phyloP scores from a whole-genome alignment of 768 basidiomycete genomes.

The Peribolospora baueri region DNA sequence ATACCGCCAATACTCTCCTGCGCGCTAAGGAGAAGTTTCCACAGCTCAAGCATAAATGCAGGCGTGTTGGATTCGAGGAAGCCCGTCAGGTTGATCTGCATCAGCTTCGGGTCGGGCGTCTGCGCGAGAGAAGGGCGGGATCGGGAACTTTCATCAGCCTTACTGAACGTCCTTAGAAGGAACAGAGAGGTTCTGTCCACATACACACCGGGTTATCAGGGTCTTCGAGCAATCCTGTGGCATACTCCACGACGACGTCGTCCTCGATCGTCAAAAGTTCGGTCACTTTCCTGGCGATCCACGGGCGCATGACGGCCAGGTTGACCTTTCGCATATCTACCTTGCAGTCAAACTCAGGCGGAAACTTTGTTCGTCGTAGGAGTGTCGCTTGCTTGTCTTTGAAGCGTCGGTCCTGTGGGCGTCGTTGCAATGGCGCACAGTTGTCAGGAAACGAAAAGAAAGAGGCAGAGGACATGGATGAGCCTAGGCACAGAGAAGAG shows the following conservation, averaged over 20 bases:
- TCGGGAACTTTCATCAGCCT: not conserved
- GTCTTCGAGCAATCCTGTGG: conserved; percentile 81
- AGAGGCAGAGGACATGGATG: too few relatives aligned
- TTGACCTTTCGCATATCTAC: conserved; percentile 95
- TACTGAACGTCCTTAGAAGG: not conserved
- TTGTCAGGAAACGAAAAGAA: too few relatives aligned
- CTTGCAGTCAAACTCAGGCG: conserved; percentile 69
- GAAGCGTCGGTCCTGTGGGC: conserved; percentile 79
- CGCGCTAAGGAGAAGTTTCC: conserved; percentile 80
- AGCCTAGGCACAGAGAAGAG: too few relatives aligned
- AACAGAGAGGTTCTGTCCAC: not conserved
- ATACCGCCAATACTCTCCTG: conserved; percentile 72
- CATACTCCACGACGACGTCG: conserved; percentile 89
- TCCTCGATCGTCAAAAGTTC: conserved; percentile 85
- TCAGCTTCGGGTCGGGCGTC: conserved; percentile 78
- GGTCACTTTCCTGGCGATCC: conserved; percentile 81
- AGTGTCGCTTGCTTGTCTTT: conserved; percentile 83
- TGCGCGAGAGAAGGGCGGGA: conserved; percentile 16
- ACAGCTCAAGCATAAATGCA: conserved; percentile 63
- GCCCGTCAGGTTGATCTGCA: conserved; percentile 83
- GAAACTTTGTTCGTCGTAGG: conserved; percentile 73
- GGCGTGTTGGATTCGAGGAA: conserved; percentile 74
- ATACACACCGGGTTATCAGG: conserved; percentile 46
- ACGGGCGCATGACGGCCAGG: conserved; percentile 66
- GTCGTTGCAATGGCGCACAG: too few relatives aligned